Conservation (phyloP, 2,329 filamentous ascomycete genomes). For the Diaporthe citri region DNA sequence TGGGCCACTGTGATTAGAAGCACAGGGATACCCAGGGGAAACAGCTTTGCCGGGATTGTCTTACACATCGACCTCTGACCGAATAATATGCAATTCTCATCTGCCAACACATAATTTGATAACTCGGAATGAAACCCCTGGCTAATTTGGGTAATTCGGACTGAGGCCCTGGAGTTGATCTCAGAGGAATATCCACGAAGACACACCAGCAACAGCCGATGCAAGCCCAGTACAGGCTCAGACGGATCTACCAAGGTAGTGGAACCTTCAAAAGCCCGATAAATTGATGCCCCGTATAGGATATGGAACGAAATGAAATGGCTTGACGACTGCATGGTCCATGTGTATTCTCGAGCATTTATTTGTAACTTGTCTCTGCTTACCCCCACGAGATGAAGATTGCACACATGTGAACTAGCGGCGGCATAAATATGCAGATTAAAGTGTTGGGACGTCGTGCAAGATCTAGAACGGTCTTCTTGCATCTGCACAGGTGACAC, state of each 20-base stretch:
- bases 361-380: background rate
- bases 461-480: conserved; percentile 2
- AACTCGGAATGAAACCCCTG: background rate
- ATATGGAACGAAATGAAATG: background rate
- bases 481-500: background rate
- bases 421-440: background rate
- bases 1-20: background rate
- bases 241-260: background rate
- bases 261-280: background rate
- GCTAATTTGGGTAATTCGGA: background rate
- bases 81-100: background rate
- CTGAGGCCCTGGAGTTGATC: background rate
- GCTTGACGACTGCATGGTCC: background rate
- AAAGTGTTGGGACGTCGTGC: background rate
- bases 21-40: background rate
- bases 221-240: background rate
- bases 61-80: background rate
- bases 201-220: background rate
- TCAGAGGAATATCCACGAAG: background rate
- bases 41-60: background rate
- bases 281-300: background rate
- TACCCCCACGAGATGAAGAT: background rate
- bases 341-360: background rate
- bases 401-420: background rate
- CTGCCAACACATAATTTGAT: background rate